Evolutionary conservation across 2,329 filamentous ascomycete species (phyloP), one percentile per base, ranked within the genome.

Genomic region (Venturia aucupariae): DNA sequence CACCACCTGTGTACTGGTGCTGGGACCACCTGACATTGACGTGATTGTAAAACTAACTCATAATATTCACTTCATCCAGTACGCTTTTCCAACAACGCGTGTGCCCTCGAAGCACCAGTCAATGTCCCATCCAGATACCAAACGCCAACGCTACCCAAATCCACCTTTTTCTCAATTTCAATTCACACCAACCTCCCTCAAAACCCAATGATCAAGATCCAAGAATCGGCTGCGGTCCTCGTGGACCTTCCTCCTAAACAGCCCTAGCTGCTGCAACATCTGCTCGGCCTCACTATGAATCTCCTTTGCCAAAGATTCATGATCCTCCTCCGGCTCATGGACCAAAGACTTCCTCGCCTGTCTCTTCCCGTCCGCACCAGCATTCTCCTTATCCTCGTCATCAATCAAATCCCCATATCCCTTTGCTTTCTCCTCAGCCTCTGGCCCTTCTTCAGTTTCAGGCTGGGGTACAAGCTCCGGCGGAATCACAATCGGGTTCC

Each of bases 211-310:
- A n/a, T 57, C 51, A 8, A 35, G 27, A 35, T 35, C 24, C 51
- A 57, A 38, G 24, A 86, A 94, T 46, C 90, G 80, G 65, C 79
- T 79, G 74, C 89, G 84, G 74, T 97, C 94, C 70, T 94, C 91
- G 7, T 85, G 86, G 67, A 97, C 86, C 78, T 96, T 97, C 71
- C 86, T 86, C 74, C 88, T 88, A 78, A 96, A 95, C 72, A 93
- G 74, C 38, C 83, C 84, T 64, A 96, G 73, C 70, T 97, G 92
- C 69, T 86, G 86, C 68, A 99, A 80, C 71, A 97, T 83, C 42
- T 88, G 87, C 69, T 92, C 86, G 81, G 96, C 93, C 71, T 90
- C 86, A n/a, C 87, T 86, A 72, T 97, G 90, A 78, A 92, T 84
- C 67, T 92, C 82, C 46, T 77, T 72, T 0, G 81, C 81, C 67